A percentile compares a stretch with the other conserved stretches of the same genome.
phyloP scores from a whole-genome alignment of 176 grass and related monocot species.

The Ensete ventricosum region DNA sequence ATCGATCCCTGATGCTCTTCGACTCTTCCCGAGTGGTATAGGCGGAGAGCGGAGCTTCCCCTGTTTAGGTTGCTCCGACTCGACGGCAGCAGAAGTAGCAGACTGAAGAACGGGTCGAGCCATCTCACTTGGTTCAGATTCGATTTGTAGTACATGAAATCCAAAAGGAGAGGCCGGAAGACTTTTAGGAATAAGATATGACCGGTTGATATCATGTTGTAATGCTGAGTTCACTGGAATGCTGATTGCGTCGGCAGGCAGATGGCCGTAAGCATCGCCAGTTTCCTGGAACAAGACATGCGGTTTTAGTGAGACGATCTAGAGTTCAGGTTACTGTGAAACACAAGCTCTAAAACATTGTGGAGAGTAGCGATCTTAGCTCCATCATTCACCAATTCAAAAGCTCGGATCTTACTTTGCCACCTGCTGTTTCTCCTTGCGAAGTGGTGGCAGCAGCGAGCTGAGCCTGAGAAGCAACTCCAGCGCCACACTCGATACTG shows the following conservation, averaged over 20 bases:
- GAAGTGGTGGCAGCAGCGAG: too few species aligned
- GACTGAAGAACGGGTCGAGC: not conserved
- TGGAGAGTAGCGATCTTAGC: not conserved
- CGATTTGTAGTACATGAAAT: not conserved
- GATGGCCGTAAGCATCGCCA: not conserved
- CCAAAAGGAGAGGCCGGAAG: not conserved
- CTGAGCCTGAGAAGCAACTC: too few species aligned
- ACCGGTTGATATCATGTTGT: not conserved
- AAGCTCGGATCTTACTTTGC: too few species aligned
- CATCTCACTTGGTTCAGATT: not conserved
- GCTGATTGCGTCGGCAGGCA: not conserved
- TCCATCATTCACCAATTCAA: too few species aligned
- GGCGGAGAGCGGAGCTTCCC: conserved; percentile 58
- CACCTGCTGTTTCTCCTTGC: too few species aligned
- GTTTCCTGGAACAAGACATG: not conserved
- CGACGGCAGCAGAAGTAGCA: not conserved
- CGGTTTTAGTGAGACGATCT: not conserved
- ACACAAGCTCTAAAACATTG: not conserved
- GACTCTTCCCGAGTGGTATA: conserved; percentile 21
- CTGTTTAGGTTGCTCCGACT: conserved; percentile 18
- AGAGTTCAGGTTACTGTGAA: not conserved
- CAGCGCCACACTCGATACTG: too few species aligned
- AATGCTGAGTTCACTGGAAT: too few species aligned
- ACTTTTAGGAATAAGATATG: not conserved
- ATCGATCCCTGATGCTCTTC: not conserved